Evolutionary conservation across 495 filamentous ascomycete genomes (phyloP).

Genomic region (Hypoxylon trugodes): DNA sequence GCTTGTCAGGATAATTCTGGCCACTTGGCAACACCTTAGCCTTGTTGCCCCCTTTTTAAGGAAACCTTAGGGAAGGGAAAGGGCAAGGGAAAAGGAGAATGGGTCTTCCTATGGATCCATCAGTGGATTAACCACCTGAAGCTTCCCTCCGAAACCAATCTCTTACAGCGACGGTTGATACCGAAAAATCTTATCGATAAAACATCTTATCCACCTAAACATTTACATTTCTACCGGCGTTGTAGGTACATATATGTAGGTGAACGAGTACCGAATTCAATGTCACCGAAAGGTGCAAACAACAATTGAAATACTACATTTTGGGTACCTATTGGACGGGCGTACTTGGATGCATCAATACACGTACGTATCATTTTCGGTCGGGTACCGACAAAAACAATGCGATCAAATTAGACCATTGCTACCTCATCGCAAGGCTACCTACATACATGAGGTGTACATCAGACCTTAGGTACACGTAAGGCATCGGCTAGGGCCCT

Average conservation of each 20-base stretch:
- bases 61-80: too few relatives aligned
- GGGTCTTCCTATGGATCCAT: slow-evolving; percentile 1
- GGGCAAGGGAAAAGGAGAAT: too few relatives aligned
- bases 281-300: slow-evolving; percentile 13
- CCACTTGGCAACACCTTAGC: slow-evolving; percentile 40
- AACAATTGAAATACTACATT: background rate
- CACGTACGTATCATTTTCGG: background rate
- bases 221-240: too few relatives aligned
- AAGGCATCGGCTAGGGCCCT: background rate
- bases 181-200: slow-evolving; percentile 24
- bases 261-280: background rate
- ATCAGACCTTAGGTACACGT: background rate
- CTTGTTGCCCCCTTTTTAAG: slow-evolving; percentile 21
- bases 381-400: slow-evolving; percentile 9
- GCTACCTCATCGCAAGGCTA: slow-evolving; percentile 5
- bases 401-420: background rate
- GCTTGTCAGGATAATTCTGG: slow-evolving; percentile 38
- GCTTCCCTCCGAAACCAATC: slow-evolving; percentile 2
- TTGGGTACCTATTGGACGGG: background rate
- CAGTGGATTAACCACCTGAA: slow-evolving; percentile 1
- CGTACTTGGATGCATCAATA: background rate
- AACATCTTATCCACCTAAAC: slow-evolving; percentile 27
- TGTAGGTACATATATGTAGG: background rate
- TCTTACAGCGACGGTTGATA: slow-evolving; percentile 3
- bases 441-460: background rate